Conservation (phyloP, 2,329 filamentous ascomycete species). For the Beauveria brongniartii region DNA sequence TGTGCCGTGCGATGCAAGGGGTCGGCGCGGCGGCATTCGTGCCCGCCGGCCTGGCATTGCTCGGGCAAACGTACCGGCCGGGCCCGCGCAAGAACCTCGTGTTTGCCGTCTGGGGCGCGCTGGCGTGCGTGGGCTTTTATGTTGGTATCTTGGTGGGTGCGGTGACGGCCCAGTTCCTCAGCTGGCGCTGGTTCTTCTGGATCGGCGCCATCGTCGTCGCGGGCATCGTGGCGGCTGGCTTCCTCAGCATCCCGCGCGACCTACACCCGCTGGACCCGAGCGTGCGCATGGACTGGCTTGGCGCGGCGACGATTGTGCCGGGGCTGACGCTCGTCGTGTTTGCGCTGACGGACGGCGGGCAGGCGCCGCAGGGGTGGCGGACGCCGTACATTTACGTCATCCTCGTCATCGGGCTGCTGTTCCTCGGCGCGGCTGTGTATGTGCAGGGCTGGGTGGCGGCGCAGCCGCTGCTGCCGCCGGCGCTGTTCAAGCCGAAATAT, state of each 20-base stretch:
- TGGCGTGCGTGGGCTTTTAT: slow-evolving; percentile 52
- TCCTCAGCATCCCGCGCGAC: slow-evolving; percentile 31
- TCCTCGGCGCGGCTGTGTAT: slow-evolving; percentile 55
- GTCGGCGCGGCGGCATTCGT: slow-evolving; percentile 62
- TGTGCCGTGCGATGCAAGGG: slow-evolving; percentile 67
- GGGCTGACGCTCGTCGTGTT: slow-evolving; percentile 65
- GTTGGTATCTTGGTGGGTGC: slow-evolving; percentile 62
- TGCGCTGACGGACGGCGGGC: slow-evolving; percentile 64
- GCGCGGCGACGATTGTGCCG: slow-evolving; percentile 50
- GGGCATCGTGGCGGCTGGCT: slow-evolving; percentile 37
- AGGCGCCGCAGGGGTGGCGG: slow-evolving; percentile 61
- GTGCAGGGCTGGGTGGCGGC: slow-evolving; percentile 63
- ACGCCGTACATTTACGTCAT: slow-evolving; percentile 64
- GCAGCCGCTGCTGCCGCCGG: slow-evolving; percentile 60
- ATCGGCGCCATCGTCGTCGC: slow-evolving; percentile 43
- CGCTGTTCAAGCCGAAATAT: slow-evolving; percentile 60
- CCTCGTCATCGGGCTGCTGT: slow-evolving; percentile 52
- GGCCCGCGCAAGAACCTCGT: slow-evolving; percentile 65
- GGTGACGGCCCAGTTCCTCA: slow-evolving; percentile 49
- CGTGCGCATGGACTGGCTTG: slow-evolving; percentile 60
- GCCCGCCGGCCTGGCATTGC: slow-evolving; percentile 62
- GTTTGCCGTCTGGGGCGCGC: slow-evolving; percentile 51
- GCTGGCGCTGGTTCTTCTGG: slow-evolving; percentile 66
- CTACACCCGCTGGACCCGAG: slow-evolving; percentile 18
- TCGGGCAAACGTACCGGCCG: slow-evolving; percentile 61